Evolutionary conservation across 192 early-diverging fungal genomes (phyloP).

Genomic region (Polychytrium aggregatum): DNA sequence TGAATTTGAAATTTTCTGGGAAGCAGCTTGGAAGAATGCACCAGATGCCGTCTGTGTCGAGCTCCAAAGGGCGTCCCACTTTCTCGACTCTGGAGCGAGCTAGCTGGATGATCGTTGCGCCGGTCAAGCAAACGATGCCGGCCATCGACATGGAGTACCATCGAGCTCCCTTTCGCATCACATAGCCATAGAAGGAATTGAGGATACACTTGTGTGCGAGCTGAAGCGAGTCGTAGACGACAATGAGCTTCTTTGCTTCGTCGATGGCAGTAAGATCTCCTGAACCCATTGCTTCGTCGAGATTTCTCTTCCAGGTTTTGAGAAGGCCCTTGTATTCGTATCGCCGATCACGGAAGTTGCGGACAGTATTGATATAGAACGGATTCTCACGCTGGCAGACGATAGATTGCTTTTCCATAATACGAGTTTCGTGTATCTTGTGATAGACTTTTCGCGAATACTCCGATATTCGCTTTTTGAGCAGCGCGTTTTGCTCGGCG

Average conservation of each 20-base stretch:
- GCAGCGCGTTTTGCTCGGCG: constrained; percentile 54
- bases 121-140: constrained; percentile 94
- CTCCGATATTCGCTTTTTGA: constrained; percentile 72
- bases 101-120: constrained; percentile 93
- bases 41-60: constrained; percentile 99
- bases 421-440: constrained; percentile 67
- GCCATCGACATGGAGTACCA: constrained; percentile 99
- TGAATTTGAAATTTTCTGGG: constrained; percentile 87
- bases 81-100: constrained; percentile 86
- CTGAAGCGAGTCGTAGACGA: constrained; percentile 95
- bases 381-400: constrained; percentile 97
- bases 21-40: constrained; percentile 87
- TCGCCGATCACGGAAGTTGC: constrained; percentile 90
- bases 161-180: constrained; percentile 95
- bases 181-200: constrained; percentile 96
- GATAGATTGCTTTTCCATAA: constrained; percentile 73
- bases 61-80: constrained; percentile 85
- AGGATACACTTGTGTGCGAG: constrained; percentile 81
- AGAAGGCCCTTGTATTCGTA: constrained; percentile 94
- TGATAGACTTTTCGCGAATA: constrained; percentile 85
- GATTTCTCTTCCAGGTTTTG: constrained; percentile 82
- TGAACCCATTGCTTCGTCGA: constrained; percentile 52
- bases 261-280: constrained; percentile 62
- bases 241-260: constrained; percentile 82
- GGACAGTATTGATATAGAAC: constrained; percentile 96